These are phyloP conservation scores for Cladochytrium tenue DNA, from an alignment of 371 early-diverging fungal genomes.

Conservation along the genomic window DNA sequence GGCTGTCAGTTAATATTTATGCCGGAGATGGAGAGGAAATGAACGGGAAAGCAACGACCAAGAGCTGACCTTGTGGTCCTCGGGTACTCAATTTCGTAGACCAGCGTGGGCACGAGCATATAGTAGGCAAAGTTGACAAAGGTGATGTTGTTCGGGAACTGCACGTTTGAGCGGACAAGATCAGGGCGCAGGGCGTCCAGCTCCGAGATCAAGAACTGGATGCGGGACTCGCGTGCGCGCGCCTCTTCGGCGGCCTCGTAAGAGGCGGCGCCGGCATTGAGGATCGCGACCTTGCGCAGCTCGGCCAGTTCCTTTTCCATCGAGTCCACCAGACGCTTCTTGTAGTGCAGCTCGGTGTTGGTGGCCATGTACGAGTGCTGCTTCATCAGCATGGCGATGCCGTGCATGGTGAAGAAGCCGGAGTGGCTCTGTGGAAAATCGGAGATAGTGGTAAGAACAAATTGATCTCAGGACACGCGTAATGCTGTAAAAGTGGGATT, in stretches of 20 bases:
- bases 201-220: slow-evolving; percentile 11
- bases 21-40: no score
- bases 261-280: slow-evolving; percentile 20
- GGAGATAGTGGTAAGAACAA: no score
- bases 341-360: slow-evolving; percentile 71
- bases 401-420: slow-evolving; percentile 84
- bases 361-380: slow-evolving; percentile 79
- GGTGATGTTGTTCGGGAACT: slow-evolving; percentile 83
- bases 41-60: no score
- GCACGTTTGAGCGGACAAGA: slow-evolving; percentile 54
- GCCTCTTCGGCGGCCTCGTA: slow-evolving; percentile 12
- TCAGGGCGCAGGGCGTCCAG: slow-evolving; percentile 64
- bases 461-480: no score
- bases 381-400: slow-evolving; percentile 92
- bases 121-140: slow-evolving; percentile 84
- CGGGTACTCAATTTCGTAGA: slow-evolving; percentile 94
- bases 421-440: slow-evolving; percentile 71
- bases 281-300: no score
- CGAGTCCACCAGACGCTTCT: slow-evolving; percentile 34
- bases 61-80: slow-evolving; percentile 75
- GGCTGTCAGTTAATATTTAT: no score
- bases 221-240: not conserved
- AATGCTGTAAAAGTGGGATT: no score
- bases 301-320: slow-evolving; percentile 14
- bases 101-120: slow-evolving; percentile 83